Evolutionary conservation across 352 stramenopile genomes (phyloP).

Genomic region (Pythium rishiriense): DNA sequence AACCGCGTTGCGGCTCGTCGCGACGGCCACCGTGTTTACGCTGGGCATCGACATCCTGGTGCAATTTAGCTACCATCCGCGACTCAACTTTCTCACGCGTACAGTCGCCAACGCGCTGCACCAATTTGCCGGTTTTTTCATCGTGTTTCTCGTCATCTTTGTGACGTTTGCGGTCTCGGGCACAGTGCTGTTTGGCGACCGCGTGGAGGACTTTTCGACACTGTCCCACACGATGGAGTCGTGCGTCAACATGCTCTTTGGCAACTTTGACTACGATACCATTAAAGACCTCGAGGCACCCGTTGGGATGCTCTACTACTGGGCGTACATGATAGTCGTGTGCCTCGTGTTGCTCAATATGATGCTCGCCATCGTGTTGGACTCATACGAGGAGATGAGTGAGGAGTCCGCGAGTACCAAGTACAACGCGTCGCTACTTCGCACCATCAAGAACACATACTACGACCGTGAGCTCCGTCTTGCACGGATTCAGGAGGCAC

Average conservation of each 20-base stretch:
- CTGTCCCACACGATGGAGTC: slow-evolving; percentile 44
- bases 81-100: slow-evolving; percentile 53
- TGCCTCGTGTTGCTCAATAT: slow-evolving; percentile 71
- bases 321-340: slow-evolving; percentile 63
- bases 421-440: slow-evolving; percentile 27
- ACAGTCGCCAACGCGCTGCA: slow-evolving; percentile 52
- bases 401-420: slow-evolving; percentile 33
- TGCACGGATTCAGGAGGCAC: neutral
- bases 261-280: slow-evolving; percentile 54
- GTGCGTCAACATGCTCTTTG: slow-evolving; percentile 71
- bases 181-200: slow-evolving; percentile 56
- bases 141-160: slow-evolving; percentile 61
- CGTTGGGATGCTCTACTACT: slow-evolving; percentile 64
- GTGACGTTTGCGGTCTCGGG: slow-evolving; percentile 52
- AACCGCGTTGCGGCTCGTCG: slow-evolving; percentile 34
- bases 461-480: slow-evolving; percentile 26
- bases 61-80: slow-evolving; percentile 55
- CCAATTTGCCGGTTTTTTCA: slow-evolving; percentile 54
- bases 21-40: slow-evolving; percentile 34
- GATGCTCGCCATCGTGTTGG: slow-evolving; percentile 70
- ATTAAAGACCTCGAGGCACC: slow-evolving; percentile 46
- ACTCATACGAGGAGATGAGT: slow-evolving; percentile 53
- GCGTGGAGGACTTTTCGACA: slow-evolving; percentile 48
- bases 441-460: slow-evolving; percentile 30
- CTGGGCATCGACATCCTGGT: slow-evolving; percentile 45